phyloP scores from a whole-genome alignment of 768 basidiomycete species.

The Pleurotus tuber-regium region DNA sequence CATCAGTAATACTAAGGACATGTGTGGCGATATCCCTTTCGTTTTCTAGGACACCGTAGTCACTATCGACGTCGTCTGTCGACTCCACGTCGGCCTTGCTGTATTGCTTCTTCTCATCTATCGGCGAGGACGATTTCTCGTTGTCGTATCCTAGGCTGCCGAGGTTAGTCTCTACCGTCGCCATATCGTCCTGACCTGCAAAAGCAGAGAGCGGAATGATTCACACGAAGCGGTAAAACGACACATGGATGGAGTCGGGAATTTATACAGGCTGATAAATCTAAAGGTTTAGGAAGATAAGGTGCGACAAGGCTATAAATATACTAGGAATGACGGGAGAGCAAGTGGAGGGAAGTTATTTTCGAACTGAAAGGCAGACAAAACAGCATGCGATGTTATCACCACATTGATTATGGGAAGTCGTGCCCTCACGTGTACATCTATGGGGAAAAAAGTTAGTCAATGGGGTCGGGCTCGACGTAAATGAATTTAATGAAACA shows the following conservation, averaged over 20 bases:
- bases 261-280: no score
- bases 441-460: no score
- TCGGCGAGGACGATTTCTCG: constrained; percentile 23
- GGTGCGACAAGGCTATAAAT: constrained; percentile 2
- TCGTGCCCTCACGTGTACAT: no score
- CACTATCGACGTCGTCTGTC: constrained; percentile 21
- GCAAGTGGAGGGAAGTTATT: background rate
- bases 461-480: no score
- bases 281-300: no score
- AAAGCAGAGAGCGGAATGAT: background rate
- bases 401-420: no score
- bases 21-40: constrained; percentile 47
- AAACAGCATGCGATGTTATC: background rate
- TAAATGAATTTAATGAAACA: no score
- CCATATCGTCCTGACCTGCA: background rate
- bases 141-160: constrained; percentile 13
- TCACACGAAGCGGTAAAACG: background rate
- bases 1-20: constrained; percentile 44
- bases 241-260: no score
- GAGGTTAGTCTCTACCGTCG: background rate
- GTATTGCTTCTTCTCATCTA: constrained; percentile 30
- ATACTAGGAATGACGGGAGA: background rate
- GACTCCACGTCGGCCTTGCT: constrained; percentile 36
- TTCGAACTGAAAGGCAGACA: background rate
- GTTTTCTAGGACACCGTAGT: constrained; percentile 34